Percentiles rank a stretch among this genome's conserved stretches.
Conservation (phyloP, 163 green algal species). For the Chloromonas sp. region DNA sequence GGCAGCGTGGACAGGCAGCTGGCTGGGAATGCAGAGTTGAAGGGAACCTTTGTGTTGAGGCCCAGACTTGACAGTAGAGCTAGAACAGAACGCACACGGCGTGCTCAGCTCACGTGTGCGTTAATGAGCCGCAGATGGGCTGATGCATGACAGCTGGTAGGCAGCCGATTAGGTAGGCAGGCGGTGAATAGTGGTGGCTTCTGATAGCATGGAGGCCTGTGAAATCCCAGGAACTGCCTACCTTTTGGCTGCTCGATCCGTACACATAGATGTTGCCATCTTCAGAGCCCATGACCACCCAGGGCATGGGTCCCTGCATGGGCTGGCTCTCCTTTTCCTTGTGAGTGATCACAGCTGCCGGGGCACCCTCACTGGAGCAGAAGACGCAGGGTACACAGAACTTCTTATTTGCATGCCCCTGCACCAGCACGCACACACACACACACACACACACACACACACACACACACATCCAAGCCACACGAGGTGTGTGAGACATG, state of each 20-base stretch:
- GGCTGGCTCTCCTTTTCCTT: conserved; percentile 1
- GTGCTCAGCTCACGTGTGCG: no score
- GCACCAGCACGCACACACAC: conserved; percentile 22
- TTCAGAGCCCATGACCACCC: conserved; percentile 65
- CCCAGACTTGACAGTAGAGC: no score
- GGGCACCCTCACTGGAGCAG: not conserved
- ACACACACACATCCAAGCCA: no score
- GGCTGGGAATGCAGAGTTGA: not conserved
- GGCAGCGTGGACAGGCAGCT: not conserved
- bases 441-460: no score
- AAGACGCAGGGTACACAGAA: conserved; percentile 56
- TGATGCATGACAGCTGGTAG: no score
- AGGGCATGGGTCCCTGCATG: conserved; percentile 20
- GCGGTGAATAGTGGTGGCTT: no score
- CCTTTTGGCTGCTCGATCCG: conserved; percentile 51
- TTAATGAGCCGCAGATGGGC: no score
- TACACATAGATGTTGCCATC: conserved; percentile 64
- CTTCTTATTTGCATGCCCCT: conserved; percentile 66
- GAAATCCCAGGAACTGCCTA: not conserved
- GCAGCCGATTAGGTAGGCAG: no score
- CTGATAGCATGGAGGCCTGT: no score
- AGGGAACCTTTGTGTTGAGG: no score
- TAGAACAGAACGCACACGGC: no score
- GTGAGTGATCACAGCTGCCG: conserved; percentile 22
- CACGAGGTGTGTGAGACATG: no score